Percentiles rank a stretch among this genome's conserved stretches.
Conservation (phyloP, 2,329 filamentous ascomycete genomes). For the Colletotrichum aenigma region DNA sequence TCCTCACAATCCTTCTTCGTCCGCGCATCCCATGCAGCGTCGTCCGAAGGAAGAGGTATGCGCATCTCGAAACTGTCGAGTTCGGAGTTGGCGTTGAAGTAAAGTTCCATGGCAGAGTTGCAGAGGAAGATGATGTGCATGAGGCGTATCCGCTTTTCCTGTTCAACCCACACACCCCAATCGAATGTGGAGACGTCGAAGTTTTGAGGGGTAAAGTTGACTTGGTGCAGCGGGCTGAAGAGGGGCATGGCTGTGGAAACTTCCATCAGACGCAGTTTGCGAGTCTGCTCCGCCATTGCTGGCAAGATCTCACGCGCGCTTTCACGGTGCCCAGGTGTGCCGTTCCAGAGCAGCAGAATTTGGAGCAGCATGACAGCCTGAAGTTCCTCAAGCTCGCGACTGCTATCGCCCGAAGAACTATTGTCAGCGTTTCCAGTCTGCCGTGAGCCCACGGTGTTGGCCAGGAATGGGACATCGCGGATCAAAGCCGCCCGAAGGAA, state of each 20-base stretch:
- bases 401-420: conserved; percentile 9
- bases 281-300: conserved; percentile 59
- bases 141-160: conserved; percentile 70
- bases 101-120: conserved; percentile 70
- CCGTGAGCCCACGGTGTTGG: conserved; percentile 29
- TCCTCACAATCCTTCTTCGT: conserved; percentile 64
- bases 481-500: conserved; percentile 63
- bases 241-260: conserved; percentile 53
- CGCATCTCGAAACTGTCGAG: conserved; percentile 69
- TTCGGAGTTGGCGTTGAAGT: conserved; percentile 70
- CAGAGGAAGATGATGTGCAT: conserved; percentile 69
- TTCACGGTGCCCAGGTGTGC: conserved; percentile 68
- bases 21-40: conserved; percentile 74
- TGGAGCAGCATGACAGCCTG: conserved; percentile 69
- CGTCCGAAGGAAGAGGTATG: conserved; percentile 73
- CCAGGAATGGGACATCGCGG: conserved; percentile 55
- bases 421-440: background rate
- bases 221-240: conserved; percentile 66
- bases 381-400: conserved; percentile 65
- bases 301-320: conserved; percentile 64
- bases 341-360: conserved; percentile 71
- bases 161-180: conserved; percentile 72
- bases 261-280: conserved; percentile 60
- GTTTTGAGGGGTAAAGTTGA: conserved; percentile 48
- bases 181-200: conserved; percentile 60